These are phyloP conservation scores for Phytophthora meadii DNA, from an alignment of 352 stramenopile genomes.

Conservation along the genomic window DNA sequence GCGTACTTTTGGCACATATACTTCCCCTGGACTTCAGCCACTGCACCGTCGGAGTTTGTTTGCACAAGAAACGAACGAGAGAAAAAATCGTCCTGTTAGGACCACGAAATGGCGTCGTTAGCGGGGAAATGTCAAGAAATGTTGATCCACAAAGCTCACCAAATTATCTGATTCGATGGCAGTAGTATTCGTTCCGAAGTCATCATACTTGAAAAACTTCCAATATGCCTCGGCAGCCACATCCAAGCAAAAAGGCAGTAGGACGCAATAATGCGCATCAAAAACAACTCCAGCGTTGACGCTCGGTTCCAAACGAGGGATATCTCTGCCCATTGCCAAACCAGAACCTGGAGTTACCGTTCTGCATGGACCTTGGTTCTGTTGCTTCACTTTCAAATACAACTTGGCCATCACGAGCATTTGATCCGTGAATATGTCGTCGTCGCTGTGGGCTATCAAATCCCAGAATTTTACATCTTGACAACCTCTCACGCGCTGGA, in stretches of 20 bases:
- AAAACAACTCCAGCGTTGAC: not conserved
- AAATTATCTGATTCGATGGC: not conserved
- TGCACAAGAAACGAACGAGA: not conserved
- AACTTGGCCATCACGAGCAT: not conserved
- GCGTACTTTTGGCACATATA: conserved; percentile 1
- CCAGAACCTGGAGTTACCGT: not conserved
- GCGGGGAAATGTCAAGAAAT: too few relatives aligned
- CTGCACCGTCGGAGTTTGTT: not conserved
- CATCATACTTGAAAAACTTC: not conserved
- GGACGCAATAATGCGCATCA: not conserved
- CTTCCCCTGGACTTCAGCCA: not conserved
- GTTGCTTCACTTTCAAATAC: not conserved
- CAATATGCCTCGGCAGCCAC: conserved; percentile 1
- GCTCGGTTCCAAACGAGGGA: not conserved
- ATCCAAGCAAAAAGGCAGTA: conserved; percentile 1
- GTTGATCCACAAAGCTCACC: not conserved
- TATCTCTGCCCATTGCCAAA: not conserved
- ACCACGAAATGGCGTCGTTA: not conserved
- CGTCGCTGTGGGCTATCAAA: not conserved
- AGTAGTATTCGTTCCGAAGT: not conserved
- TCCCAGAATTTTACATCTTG: conserved; percentile 9
- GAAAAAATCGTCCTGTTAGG: not conserved
- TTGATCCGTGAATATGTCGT: conserved; percentile 12
- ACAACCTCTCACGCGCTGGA: not conserved
- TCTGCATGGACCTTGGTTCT: not conserved